Evolutionary conservation across 148 eudicot genomes (phyloP).

Genomic region (Amaranthus cruentus): DNA sequence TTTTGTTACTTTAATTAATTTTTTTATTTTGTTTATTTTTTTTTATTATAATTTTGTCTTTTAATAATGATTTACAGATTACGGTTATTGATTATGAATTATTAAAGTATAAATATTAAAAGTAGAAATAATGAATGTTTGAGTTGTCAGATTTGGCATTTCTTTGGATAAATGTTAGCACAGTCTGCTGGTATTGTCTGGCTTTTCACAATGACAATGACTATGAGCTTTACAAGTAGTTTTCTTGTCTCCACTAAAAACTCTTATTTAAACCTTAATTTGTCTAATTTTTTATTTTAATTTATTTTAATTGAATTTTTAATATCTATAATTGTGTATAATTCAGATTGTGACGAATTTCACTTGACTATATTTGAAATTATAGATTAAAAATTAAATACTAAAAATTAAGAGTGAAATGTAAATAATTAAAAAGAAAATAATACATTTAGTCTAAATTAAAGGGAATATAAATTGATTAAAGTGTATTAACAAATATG

Average conservation of each 20-base stretch:
- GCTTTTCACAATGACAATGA: slow-evolving; percentile 9
- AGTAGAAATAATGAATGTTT: slow-evolving; percentile 22
- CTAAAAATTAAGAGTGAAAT: too few species aligned
- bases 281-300: too few species aligned
- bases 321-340: too few species aligned
- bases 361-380: too few species aligned
- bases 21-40: neutral
- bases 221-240: slow-evolving; percentile 17
- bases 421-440: too few species aligned
- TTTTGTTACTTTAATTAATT: neutral
- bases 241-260: slow-evolving; percentile 29
- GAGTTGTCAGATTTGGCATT: slow-evolving; percentile 36
- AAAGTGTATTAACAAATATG: too few species aligned
- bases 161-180: neutral
- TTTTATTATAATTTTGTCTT: neutral
- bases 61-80: neutral
- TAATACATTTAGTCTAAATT: too few species aligned
- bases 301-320: too few species aligned
- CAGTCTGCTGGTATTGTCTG: slow-evolving; percentile 5
- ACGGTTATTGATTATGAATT: too few species aligned
- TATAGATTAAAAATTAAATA: too few species aligned
- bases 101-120: neutral
- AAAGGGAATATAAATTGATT: too few species aligned
- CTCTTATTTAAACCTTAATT: neutral
- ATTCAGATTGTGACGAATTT: too few species aligned